These are phyloP conservation scores for Xylaria longipes DNA, from an alignment of 495 filamentous ascomycete genomes.

Conservation along the genomic window DNA sequence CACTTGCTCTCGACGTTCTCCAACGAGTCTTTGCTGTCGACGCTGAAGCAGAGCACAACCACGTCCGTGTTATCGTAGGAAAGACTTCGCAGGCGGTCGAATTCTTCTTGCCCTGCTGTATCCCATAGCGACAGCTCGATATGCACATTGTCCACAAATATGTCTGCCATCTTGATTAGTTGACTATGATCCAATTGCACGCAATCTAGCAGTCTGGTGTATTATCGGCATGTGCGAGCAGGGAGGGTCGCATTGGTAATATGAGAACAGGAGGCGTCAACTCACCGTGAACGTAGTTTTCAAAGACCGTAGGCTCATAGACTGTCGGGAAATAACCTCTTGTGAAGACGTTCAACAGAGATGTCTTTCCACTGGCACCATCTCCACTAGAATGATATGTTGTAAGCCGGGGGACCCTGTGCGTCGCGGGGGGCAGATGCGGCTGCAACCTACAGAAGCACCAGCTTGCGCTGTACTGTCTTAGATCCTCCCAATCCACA, in stretches of 20 bases:
- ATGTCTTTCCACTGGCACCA: constrained; percentile 98
- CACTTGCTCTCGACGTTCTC: constrained; percentile 99
- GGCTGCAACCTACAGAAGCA: constrained; percentile 77
- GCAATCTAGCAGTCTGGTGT: background rate
- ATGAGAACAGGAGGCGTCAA: constrained; percentile 3
- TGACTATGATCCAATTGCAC: constrained; percentile 10
- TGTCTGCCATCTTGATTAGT: constrained; percentile 63
- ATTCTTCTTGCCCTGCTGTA: constrained; percentile 98
- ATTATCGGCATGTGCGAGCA: background rate
- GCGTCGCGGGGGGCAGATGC: background rate
- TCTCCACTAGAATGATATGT: constrained; percentile 71
- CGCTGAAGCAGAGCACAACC: constrained; percentile 98
- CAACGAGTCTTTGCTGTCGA: constrained; percentile 93
- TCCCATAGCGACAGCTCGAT: constrained; percentile 98
- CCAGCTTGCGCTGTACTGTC: constrained; percentile 96
- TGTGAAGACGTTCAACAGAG: constrained; percentile 96
- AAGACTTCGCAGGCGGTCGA: constrained; percentile 91
- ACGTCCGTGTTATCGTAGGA: constrained; percentile 95
- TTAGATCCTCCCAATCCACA: constrained; percentile 63
- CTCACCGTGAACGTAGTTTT: constrained; percentile 98
- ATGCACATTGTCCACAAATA: constrained; percentile 95
- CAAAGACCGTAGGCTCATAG: constrained; percentile 98
- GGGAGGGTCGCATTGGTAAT: background rate
- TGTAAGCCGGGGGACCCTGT: constrained; percentile 37
- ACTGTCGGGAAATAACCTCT: constrained; percentile 99